These are phyloP conservation scores for Elsinoe australis DNA, from an alignment of 2,329 filamentous ascomycete genomes.

Conservation along the genomic window DNA sequence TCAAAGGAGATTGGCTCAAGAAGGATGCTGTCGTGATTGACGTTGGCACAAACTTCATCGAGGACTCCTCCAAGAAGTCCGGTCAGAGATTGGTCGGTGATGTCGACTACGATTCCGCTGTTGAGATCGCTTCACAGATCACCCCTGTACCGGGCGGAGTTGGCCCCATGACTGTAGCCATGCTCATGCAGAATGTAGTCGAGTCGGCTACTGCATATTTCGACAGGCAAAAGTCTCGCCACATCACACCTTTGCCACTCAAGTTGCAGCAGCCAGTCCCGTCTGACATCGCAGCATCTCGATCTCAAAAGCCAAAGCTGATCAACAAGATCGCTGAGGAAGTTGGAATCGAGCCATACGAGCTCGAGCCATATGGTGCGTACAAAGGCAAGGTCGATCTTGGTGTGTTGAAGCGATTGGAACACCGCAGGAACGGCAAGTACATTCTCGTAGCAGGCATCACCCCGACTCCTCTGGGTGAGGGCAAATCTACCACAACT, in stretches of 20 bases:
- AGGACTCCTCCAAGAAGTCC: conserved; percentile 82
- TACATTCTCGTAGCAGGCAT: conserved; percentile 94
- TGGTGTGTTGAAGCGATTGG: conserved; percentile 68
- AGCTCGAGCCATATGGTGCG: conserved; percentile 88
- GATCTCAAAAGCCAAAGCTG: conserved; percentile 82
- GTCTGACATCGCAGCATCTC: conserved; percentile 90
- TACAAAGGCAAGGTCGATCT: conserved; percentile 96
- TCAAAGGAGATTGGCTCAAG: conserved; percentile 95
- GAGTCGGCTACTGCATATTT: conserved; percentile 76
- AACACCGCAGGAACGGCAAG: conserved; percentile 78
- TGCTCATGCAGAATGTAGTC: conserved; percentile 93
- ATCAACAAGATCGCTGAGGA: conserved; percentile 80
- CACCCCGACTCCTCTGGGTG: conserved; percentile 89
- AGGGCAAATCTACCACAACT: conserved; percentile 97
- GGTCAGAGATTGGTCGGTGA: conserved; percentile 89
- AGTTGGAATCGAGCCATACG: conserved; percentile 76
- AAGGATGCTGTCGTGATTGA: conserved; percentile 92
- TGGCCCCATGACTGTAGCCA: conserved; percentile 97
- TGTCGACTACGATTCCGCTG: conserved; percentile 81
- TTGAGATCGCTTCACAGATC: conserved; percentile 80
- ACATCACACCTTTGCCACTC: conserved; percentile 73
- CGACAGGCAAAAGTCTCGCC: conserved; percentile 71
- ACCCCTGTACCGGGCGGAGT: conserved; percentile 96
- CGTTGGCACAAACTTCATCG: conserved; percentile 93
- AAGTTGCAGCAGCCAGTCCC: conserved; percentile 74